A percentile compares a stretch with the other conserved stretches of the same genome.
These are phyloP conservation scores for Gnetum montanum DNA, from an alignment of 75 land plant genomes.

Conservation along the genomic window DNA sequence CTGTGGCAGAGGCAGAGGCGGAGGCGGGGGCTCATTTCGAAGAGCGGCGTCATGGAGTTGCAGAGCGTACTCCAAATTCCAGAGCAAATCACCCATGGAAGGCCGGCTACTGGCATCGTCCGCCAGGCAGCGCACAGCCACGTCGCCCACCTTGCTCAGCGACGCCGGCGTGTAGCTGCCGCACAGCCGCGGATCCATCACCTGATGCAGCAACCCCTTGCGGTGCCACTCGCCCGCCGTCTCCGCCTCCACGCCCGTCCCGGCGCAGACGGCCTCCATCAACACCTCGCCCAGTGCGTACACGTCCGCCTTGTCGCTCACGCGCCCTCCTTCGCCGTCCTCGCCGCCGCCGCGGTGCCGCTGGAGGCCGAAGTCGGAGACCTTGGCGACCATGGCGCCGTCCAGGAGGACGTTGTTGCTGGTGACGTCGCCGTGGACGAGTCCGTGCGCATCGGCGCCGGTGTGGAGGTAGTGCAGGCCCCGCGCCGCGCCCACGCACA, in stretches of 20 bases:
- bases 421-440: conserved; percentile 35
- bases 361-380: conserved; percentile 19
- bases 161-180: conserved; percentile 12
- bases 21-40: too few species aligned
- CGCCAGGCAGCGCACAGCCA: conserved; percentile 23
- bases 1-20: too few species aligned
- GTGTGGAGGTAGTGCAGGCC: conserved; percentile 80
- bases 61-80: conserved; percentile 22
- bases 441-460: conserved; percentile 47
- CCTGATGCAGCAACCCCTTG: conserved; percentile 19
- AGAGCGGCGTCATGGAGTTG: conserved; percentile 3
- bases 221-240: conserved; percentile 29
- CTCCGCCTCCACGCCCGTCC: conserved; percentile 35
- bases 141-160: conserved; percentile 26
- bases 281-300: conserved; percentile 35
- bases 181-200: conserved; percentile 23
- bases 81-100: conserved; percentile 31
- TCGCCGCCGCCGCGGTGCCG: neutral
- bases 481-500: conserved; percentile 65
- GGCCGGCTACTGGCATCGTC: conserved; percentile 30
- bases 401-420: conserved; percentile 29
- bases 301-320: conserved; percentile 25
- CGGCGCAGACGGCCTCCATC: conserved; percentile 31
- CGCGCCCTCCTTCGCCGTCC: neutral
- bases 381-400: conserved; percentile 20